These are phyloP conservation scores for Scedosporium boydii DNA, from an alignment of 2,329 filamentous ascomycete genomes.

Conservation along the genomic window DNA sequence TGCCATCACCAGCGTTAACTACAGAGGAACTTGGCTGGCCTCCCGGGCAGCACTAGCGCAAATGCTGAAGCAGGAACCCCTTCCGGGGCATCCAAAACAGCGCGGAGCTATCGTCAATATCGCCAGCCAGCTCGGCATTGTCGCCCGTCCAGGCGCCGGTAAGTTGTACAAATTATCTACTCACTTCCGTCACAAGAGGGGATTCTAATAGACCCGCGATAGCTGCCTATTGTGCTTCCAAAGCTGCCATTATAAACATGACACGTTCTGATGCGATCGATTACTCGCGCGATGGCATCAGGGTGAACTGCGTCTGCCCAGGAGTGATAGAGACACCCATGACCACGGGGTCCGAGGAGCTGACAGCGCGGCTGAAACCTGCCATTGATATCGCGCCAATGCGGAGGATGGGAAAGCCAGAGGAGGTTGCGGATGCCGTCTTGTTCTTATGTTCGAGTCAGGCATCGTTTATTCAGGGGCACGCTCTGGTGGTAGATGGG, in stretches of 20 bases:
- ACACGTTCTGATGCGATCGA: slow-evolving; percentile 47
- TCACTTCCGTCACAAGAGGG: neutral
- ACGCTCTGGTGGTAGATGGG: slow-evolving; percentile 42
- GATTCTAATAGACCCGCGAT: neutral
- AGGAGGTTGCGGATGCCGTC: slow-evolving; percentile 38
- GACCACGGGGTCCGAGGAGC: slow-evolving; percentile 29
- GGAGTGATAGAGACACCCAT: slow-evolving; percentile 36
- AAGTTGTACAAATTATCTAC: slow-evolving; percentile 13
- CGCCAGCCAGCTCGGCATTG: slow-evolving; percentile 41
- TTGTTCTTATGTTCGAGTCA: slow-evolving; percentile 38
- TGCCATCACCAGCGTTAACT: slow-evolving; percentile 44
- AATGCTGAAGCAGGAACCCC: slow-evolving; percentile 35
- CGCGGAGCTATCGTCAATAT: slow-evolving; percentile 41
- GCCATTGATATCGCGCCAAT: slow-evolving; percentile 38
- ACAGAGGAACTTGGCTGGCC: slow-evolving; percentile 38
- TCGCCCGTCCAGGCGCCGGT: slow-evolving; percentile 34
- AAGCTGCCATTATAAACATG: slow-evolving; percentile 48
- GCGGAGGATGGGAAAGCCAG: slow-evolving; percentile 37
- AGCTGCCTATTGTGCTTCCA: slow-evolving; percentile 49
- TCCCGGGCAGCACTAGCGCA: slow-evolving; percentile 31
- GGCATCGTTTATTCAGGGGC: slow-evolving; percentile 41
- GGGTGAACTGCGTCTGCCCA: slow-evolving; percentile 29
- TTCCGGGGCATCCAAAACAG: slow-evolving; percentile 29
- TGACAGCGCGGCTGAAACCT: slow-evolving; percentile 26
- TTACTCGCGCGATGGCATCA: slow-evolving; percentile 33